Conservation (phyloP, 805 yeast species). For the Zygoascus ofunaensis region DNA sequence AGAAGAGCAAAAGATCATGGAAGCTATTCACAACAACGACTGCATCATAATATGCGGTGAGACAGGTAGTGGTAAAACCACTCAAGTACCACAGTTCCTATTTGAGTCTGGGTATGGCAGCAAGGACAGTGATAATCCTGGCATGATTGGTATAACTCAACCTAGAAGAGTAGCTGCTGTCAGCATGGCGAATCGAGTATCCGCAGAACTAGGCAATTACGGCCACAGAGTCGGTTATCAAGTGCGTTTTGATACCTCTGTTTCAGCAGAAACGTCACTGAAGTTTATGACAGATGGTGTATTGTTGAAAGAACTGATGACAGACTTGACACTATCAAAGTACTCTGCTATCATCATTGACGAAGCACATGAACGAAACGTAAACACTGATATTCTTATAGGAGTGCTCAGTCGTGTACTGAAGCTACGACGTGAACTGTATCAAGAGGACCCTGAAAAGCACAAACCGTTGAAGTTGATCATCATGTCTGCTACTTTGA, state of each 20-base stretch:
- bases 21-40: slow-evolving; percentile 86
- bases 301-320: slow-evolving; percentile 82
- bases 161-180: slow-evolving; percentile 84
- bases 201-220: slow-evolving; percentile 60
- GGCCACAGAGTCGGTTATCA: slow-evolving; percentile 80
- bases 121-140: slow-evolving; percentile 52
- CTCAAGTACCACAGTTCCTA: slow-evolving; percentile 94
- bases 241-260: slow-evolving; percentile 75
- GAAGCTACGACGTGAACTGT: slow-evolving; percentile 46
- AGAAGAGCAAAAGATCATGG: slow-evolving; percentile 92
- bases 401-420: slow-evolving; percentile 90
- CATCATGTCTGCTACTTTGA: slow-evolving; percentile 93
- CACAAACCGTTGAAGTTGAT: slow-evolving; percentile 68
- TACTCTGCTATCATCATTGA: slow-evolving; percentile 86
- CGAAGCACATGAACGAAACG: slow-evolving; percentile 96
- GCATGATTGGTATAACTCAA: slow-evolving; percentile 94
- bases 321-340: slow-evolving; percentile 67
- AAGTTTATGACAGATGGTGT: slow-evolving; percentile 98
- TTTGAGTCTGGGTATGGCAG: slow-evolving; percentile 87
- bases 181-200: slow-evolving; percentile 76
- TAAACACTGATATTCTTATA: slow-evolving; percentile 89
- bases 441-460: slow-evolving; percentile 32
- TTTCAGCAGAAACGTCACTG: slow-evolving; percentile 50
- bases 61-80: slow-evolving; percentile 97
- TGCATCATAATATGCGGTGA: slow-evolving; percentile 91